Evolutionary conservation across 225 moss, liverwort and hornwort genomes (phyloP).

Genomic region (Neckera pumila): DNA sequence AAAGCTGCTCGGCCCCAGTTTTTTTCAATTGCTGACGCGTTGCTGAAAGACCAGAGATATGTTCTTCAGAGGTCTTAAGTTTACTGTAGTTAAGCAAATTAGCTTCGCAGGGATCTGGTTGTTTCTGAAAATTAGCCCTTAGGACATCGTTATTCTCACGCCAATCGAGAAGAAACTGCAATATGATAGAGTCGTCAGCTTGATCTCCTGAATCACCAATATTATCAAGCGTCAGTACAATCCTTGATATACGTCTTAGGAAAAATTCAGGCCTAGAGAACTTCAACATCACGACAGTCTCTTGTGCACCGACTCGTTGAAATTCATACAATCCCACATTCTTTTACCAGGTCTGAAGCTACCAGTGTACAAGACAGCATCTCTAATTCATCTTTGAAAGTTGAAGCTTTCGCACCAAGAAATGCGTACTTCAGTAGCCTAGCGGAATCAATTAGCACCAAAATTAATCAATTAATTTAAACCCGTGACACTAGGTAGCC

Average conservation of each 20-base stretch:
- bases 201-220: conserved; percentile 7
- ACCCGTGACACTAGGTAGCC: background rate
- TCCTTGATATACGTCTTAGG: background rate
- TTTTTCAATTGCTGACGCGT: background rate
- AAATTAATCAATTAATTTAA: too few species aligned
- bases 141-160: background rate
- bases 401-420: background rate
- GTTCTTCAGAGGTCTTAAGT: background rate
- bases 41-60: background rate
- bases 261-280: background rate
- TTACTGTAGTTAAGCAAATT: background rate
- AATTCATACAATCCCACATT: background rate
- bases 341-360: background rate
- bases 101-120: background rate
- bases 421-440: background rate
- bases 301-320: background rate
- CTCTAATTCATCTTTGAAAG: background rate
- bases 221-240: background rate
- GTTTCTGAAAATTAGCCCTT: background rate
- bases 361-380: background rate
- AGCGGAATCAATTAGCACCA: background rate
- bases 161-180: conserved; percentile 24
- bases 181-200: background rate
- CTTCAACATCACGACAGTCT: background rate
- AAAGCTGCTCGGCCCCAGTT: background rate